Conservation (phyloP, 345 rosid genomes). For the Populus deltoides region DNA sequence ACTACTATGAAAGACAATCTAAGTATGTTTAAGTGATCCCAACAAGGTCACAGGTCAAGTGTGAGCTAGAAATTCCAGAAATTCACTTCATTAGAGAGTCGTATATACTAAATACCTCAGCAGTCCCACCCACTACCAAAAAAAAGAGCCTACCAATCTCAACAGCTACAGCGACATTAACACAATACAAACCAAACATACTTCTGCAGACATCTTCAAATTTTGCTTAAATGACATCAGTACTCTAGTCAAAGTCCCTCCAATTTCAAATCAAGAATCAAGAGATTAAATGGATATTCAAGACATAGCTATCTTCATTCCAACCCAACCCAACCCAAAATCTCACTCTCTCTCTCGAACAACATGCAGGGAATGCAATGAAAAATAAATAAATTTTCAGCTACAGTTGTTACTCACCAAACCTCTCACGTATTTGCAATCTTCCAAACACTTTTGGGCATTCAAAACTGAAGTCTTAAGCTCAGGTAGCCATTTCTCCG, state of each 20-base stretch:
- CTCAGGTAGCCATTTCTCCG: slow-evolving; percentile 86
- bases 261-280: not conserved
- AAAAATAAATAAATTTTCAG: not conserved
- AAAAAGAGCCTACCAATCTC: not conserved
- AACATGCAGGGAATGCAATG: not conserved
- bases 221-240: not conserved
- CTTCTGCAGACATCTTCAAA: not conserved
- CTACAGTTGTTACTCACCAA: slow-evolving; percentile 57
- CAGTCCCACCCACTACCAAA: not conserved
- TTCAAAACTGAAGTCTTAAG: slow-evolving; percentile 62
- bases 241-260: not conserved
- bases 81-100: not conserved
- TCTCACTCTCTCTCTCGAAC: not conserved
- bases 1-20: not conserved
- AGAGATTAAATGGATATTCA: not conserved
- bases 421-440: slow-evolving; percentile 73
- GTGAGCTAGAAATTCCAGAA: not conserved
- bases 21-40: not conserved
- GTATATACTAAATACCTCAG: not conserved
- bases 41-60: not conserved
- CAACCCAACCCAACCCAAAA: not conserved
- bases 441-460: slow-evolving; percentile 68
- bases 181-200: not conserved
- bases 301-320: not conserved
- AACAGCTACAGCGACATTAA: not conserved